These are phyloP conservation scores for Venturia nashicola DNA, from an alignment of 2,329 filamentous ascomycete genomes.

Conservation along the genomic window DNA sequence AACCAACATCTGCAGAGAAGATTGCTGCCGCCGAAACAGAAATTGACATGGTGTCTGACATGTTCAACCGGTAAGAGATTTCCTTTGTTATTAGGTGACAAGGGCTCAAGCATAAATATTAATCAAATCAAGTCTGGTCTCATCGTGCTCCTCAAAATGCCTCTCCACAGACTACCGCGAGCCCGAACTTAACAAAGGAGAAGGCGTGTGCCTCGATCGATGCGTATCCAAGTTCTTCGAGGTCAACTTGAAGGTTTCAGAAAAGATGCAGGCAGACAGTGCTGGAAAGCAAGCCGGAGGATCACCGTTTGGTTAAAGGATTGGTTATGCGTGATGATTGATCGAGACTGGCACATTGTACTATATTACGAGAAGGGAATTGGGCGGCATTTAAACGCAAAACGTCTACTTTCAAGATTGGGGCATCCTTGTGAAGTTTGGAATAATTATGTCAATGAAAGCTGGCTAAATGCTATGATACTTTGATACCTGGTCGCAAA, in stretches of 20 bases:
- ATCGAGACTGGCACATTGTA: neutral
- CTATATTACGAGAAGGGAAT: neutral
- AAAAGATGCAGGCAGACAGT: constrained; percentile 88
- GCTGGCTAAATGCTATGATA: neutral
- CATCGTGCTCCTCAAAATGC: constrained; percentile 89
- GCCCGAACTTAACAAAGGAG: constrained; percentile 95
- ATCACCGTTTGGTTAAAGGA: constrained; percentile 17
- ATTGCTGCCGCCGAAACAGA: constrained; percentile 93
- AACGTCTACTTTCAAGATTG: neutral
- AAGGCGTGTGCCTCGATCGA: constrained; percentile 94
- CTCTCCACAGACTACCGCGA: constrained; percentile 88
- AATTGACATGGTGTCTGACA: constrained; percentile 94
- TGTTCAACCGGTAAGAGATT: constrained; percentile 79
- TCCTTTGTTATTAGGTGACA: neutral
- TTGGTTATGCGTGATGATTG: neutral
- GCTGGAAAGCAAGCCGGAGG: constrained; percentile 49
- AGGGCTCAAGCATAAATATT: neutral
- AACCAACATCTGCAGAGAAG: constrained; percentile 92
- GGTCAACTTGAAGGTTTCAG: constrained; percentile 92
- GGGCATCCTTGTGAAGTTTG: neutral
- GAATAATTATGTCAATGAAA: neutral
- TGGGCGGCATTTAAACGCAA: neutral
- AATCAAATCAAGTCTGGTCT: constrained; percentile 52
- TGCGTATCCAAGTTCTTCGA: constrained; percentile 98
- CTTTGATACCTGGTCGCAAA: neutral